These are phyloP conservation scores for Penicillium parvum DNA, from an alignment of 495 filamentous ascomycete species.

Conservation along the genomic window DNA sequence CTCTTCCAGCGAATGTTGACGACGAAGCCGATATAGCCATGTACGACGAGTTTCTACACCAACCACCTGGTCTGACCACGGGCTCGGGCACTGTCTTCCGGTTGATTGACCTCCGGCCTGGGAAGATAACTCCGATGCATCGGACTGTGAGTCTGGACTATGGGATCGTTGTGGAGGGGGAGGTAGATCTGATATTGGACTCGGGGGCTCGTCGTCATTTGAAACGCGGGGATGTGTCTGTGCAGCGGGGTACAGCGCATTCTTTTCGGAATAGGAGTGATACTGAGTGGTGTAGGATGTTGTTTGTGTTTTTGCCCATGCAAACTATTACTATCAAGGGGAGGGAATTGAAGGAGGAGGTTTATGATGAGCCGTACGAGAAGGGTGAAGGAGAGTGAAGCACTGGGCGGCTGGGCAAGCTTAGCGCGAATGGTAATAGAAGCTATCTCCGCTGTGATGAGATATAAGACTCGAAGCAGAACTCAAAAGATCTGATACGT, in stretches of 20 bases:
- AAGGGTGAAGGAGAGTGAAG: background rate
- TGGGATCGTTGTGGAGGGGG: constrained; percentile 64
- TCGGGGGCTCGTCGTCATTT: constrained; percentile 54
- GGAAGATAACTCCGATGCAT: constrained; percentile 64
- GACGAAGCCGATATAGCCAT: constrained; percentile 35
- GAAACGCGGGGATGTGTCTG: constrained; percentile 63
- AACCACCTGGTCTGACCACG: constrained; percentile 27
- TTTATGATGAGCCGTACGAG: constrained; percentile 26
- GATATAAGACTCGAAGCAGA: no score
- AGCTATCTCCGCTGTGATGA: no score
- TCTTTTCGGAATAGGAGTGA: constrained; percentile 55
- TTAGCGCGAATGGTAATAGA: no score
- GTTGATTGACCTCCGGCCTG: constrained; percentile 62
- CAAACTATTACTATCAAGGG: constrained; percentile 23
- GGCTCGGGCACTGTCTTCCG: constrained; percentile 35
- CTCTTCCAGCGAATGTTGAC: constrained; percentile 23
- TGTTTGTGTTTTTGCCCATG: constrained; percentile 44
- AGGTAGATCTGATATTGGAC: constrained; percentile 71
- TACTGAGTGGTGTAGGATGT: constrained; percentile 52
- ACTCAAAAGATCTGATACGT: background rate
- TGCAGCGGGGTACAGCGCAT: constrained; percentile 62
- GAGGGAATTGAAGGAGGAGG: constrained; percentile 21
- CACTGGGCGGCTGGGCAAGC: no score
- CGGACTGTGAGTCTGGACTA: constrained; percentile 68
- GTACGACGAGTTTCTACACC: constrained; percentile 34